Evolutionary conservation across 805 yeast genomes (phyloP), one percentile per base, ranked within the genome.

Genomic region (Jamesozyma gamospora): DNA sequence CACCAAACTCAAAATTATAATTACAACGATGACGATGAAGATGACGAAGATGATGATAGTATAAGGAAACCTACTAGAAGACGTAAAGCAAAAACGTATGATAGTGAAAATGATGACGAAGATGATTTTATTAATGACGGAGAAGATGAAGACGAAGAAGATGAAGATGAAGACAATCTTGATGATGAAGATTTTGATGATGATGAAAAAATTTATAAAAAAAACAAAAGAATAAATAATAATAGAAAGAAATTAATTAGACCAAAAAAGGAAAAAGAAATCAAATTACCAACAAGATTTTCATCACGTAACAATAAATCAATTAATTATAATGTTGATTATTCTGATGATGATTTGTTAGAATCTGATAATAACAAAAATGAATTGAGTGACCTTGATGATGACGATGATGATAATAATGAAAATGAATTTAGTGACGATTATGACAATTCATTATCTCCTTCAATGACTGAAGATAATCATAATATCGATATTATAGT

Each of bases 251-350:
- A 47, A 42, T 40, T 41, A n/a, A 18, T 44, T 6, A 51, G 42
- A 41, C 44, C 43, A n/a, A 33, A 14, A 8, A 37, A 27, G 49
- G 41, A 32, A 39, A 43, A 32, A 16, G 52, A 54, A n/a, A 33
- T 46, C 1, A 58, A 62, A 17, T 55, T 69, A 15, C 87, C 82
- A 47, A 65, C 83, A 13, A 70, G 96, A 43, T 85, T 86, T 49
- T 82, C 94, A 14, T 72, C 88, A 2, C 72, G 97, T 57, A 73
- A 69, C 48, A 42, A 32, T 25, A 59, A 52, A 40, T 75, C 70
- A n/a, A 77, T 88, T 32, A 86, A 85, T 56, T 88, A 88, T 55
- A 77, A 73, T 30, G 75, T 82, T 21, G 94, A 84, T 44, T 71
- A 71, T 27, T 82, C 77, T 7, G 64, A 67, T 36, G 70, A 63